Conservation (phyloP, 306 rosid species). For the Potentilla sterilis region DNA sequence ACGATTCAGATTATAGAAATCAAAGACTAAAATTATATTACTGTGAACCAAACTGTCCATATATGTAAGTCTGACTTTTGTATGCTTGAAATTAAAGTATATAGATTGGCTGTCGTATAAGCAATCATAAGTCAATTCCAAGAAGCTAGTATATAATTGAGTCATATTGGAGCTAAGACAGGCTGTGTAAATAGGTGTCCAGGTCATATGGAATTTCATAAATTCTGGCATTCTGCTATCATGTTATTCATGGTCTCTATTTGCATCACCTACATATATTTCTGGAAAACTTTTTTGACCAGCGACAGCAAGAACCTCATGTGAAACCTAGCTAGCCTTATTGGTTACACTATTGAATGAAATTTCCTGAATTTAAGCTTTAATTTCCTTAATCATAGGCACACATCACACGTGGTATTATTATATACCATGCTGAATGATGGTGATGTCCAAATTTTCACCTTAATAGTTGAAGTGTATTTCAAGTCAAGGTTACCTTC, state of each 20-base stretch:
- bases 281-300: slow-evolving; percentile 32
- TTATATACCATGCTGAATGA: neutral
- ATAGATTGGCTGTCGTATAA: neutral
- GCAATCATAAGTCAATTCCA: slow-evolving; percentile 27
- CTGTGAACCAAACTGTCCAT: neutral
- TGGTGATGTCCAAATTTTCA: neutral
- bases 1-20: neutral
- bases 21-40: neutral
- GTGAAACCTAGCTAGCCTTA: neutral
- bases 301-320: slow-evolving; percentile 23
- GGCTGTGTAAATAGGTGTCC: slow-evolving; percentile 46
- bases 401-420: neutral
- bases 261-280: slow-evolving; percentile 14
- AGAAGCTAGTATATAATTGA: slow-evolving; percentile 14
- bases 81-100: slow-evolving; percentile 10
- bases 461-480: neutral
- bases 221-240: slow-evolving; percentile 23
- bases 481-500: neutral
- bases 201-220: slow-evolving; percentile 30
- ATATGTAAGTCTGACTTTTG: slow-evolving; percentile 7
- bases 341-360: neutral
- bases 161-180: slow-evolving; percentile 38
- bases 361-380: neutral
- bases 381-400: neutral
- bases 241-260: slow-evolving; percentile 32